Percentiles rank a stretch among this genome's conserved stretches.
Conservation (phyloP, 2,329 filamentous ascomycete genomes). For the Neofusicoccum laricinum region DNA sequence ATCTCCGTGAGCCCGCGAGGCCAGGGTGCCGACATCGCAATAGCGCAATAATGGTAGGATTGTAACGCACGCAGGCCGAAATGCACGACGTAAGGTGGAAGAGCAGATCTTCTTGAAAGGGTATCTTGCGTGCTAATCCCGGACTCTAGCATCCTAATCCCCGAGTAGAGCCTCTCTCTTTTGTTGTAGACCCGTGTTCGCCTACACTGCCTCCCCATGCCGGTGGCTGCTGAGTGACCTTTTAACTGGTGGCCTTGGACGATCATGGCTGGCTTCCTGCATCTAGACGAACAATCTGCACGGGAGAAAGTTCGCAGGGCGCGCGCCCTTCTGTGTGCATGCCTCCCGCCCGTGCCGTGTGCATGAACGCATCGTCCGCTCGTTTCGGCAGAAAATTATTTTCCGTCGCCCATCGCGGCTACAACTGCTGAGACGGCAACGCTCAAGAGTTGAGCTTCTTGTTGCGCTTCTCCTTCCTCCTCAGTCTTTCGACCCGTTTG, state of each 20-base stretch:
- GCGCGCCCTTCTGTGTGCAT: background rate
- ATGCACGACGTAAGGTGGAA: background rate
- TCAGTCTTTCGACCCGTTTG: conserved; percentile 89
- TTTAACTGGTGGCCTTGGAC: background rate
- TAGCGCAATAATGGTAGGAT: background rate
- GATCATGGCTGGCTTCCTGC: background rate
- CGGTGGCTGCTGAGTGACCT: background rate
- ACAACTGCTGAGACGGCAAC: too few relatives aligned
- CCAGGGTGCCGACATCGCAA: conserved; percentile 1
- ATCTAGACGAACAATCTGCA: background rate
- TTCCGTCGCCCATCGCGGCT: background rate
- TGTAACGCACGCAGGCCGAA: background rate
- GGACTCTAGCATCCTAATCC: background rate
- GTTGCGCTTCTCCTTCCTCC: conserved; percentile 95
- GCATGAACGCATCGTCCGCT: background rate
- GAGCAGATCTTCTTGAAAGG: background rate
- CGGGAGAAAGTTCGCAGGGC: background rate
- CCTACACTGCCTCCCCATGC: background rate
- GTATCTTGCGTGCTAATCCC: background rate
- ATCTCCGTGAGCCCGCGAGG: background rate
- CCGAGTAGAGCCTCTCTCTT: background rate
- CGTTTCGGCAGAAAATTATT: background rate
- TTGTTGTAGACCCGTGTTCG: background rate
- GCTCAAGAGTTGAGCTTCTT: conserved; percentile 61
- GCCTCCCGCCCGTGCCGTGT: background rate